These are phyloP conservation scores for Nakazawaea laoshanensis DNA, from an alignment of 805 yeast species.

Conservation along the genomic window DNA sequence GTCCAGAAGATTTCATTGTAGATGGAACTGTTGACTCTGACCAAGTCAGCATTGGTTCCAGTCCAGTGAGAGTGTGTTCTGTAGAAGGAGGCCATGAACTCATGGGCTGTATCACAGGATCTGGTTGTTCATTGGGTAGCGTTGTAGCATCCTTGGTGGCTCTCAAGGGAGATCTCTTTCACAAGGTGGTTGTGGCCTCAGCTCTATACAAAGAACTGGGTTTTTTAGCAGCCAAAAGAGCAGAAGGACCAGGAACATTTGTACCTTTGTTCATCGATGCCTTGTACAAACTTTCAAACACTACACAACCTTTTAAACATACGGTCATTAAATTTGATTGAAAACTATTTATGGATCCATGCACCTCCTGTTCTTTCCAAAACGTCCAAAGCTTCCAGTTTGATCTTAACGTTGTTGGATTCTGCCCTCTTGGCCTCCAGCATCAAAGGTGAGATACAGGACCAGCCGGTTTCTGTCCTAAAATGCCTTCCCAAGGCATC, in stretches of 20 bases:
- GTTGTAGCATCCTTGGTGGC: conserved; percentile 53
- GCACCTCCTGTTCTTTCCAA: too few species aligned
- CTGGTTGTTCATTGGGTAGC: conserved; percentile 80
- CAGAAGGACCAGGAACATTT: conserved; percentile 50
- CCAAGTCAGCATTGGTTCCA: not conserved
- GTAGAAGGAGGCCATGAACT: conserved; percentile 51
- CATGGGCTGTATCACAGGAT: conserved; percentile 68
- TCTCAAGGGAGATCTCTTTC: conserved; percentile 29
- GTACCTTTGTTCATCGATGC: conserved; percentile 37
- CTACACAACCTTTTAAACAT: too few species aligned
- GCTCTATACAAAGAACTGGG: conserved; percentile 56
- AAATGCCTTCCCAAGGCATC: conserved; percentile 75
- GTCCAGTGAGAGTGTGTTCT: conserved; percentile 20
- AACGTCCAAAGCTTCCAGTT: too few species aligned
- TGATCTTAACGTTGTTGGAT: not conserved
- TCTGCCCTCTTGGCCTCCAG: conserved; percentile 31
- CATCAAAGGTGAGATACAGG: conserved; percentile 58
- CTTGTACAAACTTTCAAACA: conserved; percentile 15
- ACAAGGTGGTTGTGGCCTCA: conserved; percentile 49
- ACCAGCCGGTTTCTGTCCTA: conserved; percentile 66
- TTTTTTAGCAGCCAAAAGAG: conserved; percentile 32
- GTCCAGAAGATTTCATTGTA: conserved; percentile 42
- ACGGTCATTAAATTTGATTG: too few species aligned
- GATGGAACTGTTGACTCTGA: conserved; percentile 32
- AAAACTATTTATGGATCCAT: too few species aligned